Conservation (phyloP, 495 filamentous ascomycete species). For the Haplographium delicatum region DNA sequence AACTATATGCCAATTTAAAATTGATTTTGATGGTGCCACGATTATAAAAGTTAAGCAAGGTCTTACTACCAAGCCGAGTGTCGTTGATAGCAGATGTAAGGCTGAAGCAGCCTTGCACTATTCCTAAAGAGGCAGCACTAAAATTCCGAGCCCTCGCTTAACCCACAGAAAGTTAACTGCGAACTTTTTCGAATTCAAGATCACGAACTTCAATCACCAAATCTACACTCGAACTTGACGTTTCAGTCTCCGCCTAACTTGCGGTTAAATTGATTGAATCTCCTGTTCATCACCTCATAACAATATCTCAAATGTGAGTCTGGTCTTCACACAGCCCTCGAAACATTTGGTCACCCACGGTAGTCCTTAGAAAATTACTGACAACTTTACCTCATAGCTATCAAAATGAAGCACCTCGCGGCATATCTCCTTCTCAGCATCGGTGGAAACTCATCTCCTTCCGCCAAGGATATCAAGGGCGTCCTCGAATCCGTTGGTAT, state of each 20-base stretch:
- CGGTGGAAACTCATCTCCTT: slow-evolving; percentile 87
- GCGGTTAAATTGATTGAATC: slow-evolving; percentile 96
- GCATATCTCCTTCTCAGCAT: slow-evolving; percentile 96
- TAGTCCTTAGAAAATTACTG: slow-evolving; percentile 5
- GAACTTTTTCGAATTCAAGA: not conserved
- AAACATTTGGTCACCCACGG: not conserved
- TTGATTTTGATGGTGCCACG: too few relatives aligned
- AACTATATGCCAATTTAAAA: too few relatives aligned
- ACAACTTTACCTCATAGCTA: slow-evolving; percentile 28
- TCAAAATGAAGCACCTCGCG: slow-evolving; percentile 99
- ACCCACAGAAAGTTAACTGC: slow-evolving; percentile 1
- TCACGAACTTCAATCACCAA: not conserved
- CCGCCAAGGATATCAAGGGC: slow-evolving; percentile 78
- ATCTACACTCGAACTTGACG: slow-evolving; percentile 52
- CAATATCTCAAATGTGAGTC: slow-evolving; percentile 16
- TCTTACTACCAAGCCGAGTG: too few relatives aligned
- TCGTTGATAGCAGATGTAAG: too few relatives aligned
- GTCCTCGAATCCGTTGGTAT: slow-evolving; percentile 95
- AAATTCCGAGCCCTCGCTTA: too few relatives aligned
- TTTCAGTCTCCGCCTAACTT: slow-evolving; percentile 77
- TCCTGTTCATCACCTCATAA: slow-evolving; percentile 64
- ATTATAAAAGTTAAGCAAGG: too few relatives aligned
- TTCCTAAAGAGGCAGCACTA: too few relatives aligned
- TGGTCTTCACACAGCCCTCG: not conserved
- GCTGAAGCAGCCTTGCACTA: too few relatives aligned